Base-by-base conservation (phyloP, 305 asterid species). In the Fraxinus sp. region DNA sequence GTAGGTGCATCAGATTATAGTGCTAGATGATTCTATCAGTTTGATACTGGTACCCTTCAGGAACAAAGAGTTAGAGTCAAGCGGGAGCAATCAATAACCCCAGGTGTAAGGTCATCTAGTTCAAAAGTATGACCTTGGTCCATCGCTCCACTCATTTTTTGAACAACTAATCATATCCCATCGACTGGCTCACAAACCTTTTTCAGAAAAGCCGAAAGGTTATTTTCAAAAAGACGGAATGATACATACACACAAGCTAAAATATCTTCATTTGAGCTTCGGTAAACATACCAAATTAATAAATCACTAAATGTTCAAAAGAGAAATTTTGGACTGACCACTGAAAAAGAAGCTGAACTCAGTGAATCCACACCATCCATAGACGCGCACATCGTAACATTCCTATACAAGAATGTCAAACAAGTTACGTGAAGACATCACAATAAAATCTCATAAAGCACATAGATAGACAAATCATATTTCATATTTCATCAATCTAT, bases 341-440 rank as follows among this genome's bases (percentile, higher is more conserved):
- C 13, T 16, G 93, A 89, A 59, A 86, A 76, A 7, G 87, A 82
- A 77, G 83, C 36, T 73, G 91, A 85, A 80, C 86, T 86, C 37
- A 86, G 18, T 46, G 97, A 87, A 59, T 88, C 91, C 75, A 91
- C 91, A 59, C 96, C 93, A 88, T 94, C 95, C 52, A 89, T 76
- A 36, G 97, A 90, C 64, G 93, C 80, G 81, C 91, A 78, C 79
- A 87, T 79, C 80, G 74, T 46, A 78, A 88, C 66, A 86, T 78
- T 86, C 94, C 98, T 94, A 83, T 81, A 88, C 33, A 66, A 66
- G 33, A 83, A 64, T 16, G 68, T 11, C 78, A 88, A 83, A 20
- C 79, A 81, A 83, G 52, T 76, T 83, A 84, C 18, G 76, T 78
- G 37, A 78, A 80, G 14, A 66, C 68, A 84, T 37, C 37, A 52